Base-by-base conservation (phyloP, 139 green algal species). In the Chlamydomonas eustigma region DNA sequence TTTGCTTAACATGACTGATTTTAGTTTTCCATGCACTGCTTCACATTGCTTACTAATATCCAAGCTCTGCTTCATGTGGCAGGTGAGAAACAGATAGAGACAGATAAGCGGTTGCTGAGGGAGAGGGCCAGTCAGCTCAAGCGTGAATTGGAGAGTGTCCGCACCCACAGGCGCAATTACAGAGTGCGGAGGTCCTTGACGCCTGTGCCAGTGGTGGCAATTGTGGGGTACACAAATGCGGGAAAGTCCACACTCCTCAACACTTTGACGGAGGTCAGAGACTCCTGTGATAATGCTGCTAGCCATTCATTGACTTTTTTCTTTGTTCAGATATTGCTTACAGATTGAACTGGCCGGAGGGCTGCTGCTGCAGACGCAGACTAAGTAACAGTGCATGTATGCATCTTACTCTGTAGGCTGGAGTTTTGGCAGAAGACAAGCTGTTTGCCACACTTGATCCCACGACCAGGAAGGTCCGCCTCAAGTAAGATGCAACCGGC, bases 391-490 rank as follows among this genome's bases (percentile, higher is more conserved):
- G 50, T 64, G 50, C 50, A 22, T 64, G 22, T 24, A 24, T n/a
- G n/a, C n/a, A n/a, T n/a, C n/a, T n/a, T n/a, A n/a, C n/a, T n/a
- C n/a, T 3, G 33, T 50, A 76, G 5, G 85, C 84, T 5, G 81
- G 75, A 12, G 94, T 97, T 50, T 51, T 97, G 39, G 93, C 92
- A 0, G 92, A 98, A 80, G 94, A 99, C 86, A 90, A 94, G 78
- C 92, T 99, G 37, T 99, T 99, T 84, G 96, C 95, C 25, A 99
- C 96, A 1, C 91, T 99, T 37, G 96, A 99, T 84, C 95, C 96
- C 39, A 98, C 93, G 33, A 98, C 94, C 0, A 83, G 96, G 31
- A 86, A 91, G 4, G 50, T 98, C 36, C 58, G 81, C 51, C 79
- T 97, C 50, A 50, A 39, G 52, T 68, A 28, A 8, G n/a, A 4